Evolutionary conservation across 2,329 filamentous ascomycete genomes (phyloP).

Genomic region (Cladosporium sp.): DNA sequence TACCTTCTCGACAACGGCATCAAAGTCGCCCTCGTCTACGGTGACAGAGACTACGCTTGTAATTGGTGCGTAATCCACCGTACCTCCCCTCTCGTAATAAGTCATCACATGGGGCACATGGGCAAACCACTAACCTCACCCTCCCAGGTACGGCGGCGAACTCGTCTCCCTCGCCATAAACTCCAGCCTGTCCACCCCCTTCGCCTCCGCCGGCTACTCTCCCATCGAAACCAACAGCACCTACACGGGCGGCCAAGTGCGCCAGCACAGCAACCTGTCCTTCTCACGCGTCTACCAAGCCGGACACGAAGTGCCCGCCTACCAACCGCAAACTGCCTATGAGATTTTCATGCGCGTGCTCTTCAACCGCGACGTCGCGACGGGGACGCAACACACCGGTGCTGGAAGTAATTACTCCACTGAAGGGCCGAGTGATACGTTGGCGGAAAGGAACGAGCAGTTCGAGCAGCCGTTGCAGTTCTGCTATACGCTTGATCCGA

Average conservation of each 20-base stretch:
- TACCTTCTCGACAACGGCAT: conserved; percentile 54
- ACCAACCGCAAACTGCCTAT: conserved; percentile 37
- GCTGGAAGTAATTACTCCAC: not conserved
- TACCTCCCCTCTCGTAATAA: too few species aligned
- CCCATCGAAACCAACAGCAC: conserved; percentile 22
- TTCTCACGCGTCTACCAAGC: conserved; percentile 48
- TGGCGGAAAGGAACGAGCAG: conserved; percentile 12
- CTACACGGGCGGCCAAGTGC: conserved; percentile 26
- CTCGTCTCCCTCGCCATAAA: conserved; percentile 38
- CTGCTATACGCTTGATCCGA: conserved; percentile 18
- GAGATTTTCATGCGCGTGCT: conserved; percentile 35
- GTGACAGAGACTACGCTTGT: conserved; percentile 50
- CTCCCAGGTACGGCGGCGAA: conserved; percentile 26
- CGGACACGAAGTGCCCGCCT: conserved; percentile 42
- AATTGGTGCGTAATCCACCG: conserved; percentile 17
- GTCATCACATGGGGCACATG: too few species aligned
- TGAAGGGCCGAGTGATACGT: conserved; percentile 12
- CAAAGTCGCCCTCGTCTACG: conserved; percentile 53
- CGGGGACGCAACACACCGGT: conserved; percentile 30
- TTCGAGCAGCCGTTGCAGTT: conserved; percentile 16
- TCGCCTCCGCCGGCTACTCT: conserved; percentile 48
- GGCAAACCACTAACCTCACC: not conserved
- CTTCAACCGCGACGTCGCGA: conserved; percentile 33
- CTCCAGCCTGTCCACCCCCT: conserved; percentile 39
- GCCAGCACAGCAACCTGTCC: conserved; percentile 38